Conservation (phyloP, 805 yeast genomes). For the Yamadazyma tumulicola region DNA sequence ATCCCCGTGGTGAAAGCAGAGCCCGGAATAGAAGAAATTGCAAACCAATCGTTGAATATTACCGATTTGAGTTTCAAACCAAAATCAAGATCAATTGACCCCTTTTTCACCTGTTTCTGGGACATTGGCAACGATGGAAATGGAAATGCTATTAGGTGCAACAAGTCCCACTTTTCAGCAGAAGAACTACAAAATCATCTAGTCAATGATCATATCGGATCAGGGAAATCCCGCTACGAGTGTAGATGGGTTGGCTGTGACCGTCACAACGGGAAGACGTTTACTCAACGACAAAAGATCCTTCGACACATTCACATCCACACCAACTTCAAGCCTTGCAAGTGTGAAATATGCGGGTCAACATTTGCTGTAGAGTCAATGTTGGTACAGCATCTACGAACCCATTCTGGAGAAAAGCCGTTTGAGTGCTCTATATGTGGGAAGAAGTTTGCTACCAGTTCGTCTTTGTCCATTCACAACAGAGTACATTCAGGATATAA, state of each 20-base stretch:
- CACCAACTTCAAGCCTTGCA: slow-evolving; percentile 77
- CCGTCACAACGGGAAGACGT: slow-evolving; percentile 54
- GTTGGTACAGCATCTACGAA: slow-evolving; percentile 76
- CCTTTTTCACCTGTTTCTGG: slow-evolving; percentile 45
- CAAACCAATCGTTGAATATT: slow-evolving; percentile 20
- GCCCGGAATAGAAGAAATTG: background rate
- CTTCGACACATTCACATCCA: slow-evolving; percentile 86
- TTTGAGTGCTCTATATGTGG: slow-evolving; percentile 61
- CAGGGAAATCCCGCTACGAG: slow-evolving; percentile 63
- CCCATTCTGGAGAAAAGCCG: slow-evolving; percentile 89
- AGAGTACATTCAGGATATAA: slow-evolving; percentile 89
- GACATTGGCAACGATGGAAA: slow-evolving; percentile 25
- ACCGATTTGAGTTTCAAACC: slow-evolving; percentile 33
- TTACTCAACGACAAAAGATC: slow-evolving; percentile 81
- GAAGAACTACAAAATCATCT: slow-evolving; percentile 72
- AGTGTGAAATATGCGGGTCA: slow-evolving; percentile 66
- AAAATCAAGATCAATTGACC: slow-evolving; percentile 19
- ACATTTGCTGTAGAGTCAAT: slow-evolving; percentile 74
- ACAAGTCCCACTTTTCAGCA: slow-evolving; percentile 44
- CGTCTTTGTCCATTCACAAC: slow-evolving; percentile 77
- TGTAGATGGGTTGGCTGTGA: slow-evolving; percentile 82
- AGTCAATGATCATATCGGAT: slow-evolving; percentile 62
- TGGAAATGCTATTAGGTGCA: slow-evolving; percentile 46
- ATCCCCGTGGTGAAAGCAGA: background rate
- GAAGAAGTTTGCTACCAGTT: slow-evolving; percentile 76